A percentile compares a stretch with the other conserved stretches of the same genome.
Evolutionary conservation across 805 yeast species (phyloP).

Genomic region (Yamadazyma phyllophila): DNA sequence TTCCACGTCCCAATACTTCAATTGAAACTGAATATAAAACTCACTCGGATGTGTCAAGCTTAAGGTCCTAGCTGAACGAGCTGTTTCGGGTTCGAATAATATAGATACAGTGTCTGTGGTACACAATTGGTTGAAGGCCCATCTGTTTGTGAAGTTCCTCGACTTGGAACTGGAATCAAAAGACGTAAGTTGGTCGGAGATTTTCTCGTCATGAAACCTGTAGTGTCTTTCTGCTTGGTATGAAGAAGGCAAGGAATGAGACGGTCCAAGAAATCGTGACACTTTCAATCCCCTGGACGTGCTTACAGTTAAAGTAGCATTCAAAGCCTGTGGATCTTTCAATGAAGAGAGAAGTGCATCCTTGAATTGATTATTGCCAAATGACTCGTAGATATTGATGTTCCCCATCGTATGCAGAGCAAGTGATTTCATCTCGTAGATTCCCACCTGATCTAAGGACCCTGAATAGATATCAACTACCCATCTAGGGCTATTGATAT

Average conservation of each 20-base stretch:
- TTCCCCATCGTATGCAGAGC: conserved; percentile 33
- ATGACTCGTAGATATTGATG: conserved; percentile 29
- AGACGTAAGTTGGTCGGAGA: conserved; percentile 30
- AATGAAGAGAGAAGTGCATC: conserved; percentile 2
- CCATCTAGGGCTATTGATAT: conserved; percentile 22
- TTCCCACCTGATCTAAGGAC: conserved; percentile 41
- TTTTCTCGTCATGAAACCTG: conserved; percentile 24
- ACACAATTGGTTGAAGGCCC: conserved; percentile 29
- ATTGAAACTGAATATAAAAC: conserved; percentile 31
- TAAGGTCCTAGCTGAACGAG: conserved; percentile 19
- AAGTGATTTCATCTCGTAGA: conserved; percentile 41
- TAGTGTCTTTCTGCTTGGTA: conserved; percentile 22
- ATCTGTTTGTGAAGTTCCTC: conserved; percentile 36
- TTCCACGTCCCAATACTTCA: conserved; percentile 26
- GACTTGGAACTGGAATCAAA: conserved; percentile 33
- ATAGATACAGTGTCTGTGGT: conserved; percentile 25
- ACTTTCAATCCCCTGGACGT: conserved; percentile 35
- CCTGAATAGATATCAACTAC: conserved; percentile 33
- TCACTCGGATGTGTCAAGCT: conserved; percentile 19
- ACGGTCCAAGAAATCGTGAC: conserved; percentile 29
- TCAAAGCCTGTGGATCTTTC: neutral
- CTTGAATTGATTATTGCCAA: conserved; percentile 18
- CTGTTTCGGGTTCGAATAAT: conserved; percentile 34
- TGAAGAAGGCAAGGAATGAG: conserved; percentile 34
- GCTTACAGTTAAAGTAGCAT: conserved; percentile 20